Base-by-base conservation (phyloP, 768 basidiomycete species). In the Tylopilus sp. region DNA sequence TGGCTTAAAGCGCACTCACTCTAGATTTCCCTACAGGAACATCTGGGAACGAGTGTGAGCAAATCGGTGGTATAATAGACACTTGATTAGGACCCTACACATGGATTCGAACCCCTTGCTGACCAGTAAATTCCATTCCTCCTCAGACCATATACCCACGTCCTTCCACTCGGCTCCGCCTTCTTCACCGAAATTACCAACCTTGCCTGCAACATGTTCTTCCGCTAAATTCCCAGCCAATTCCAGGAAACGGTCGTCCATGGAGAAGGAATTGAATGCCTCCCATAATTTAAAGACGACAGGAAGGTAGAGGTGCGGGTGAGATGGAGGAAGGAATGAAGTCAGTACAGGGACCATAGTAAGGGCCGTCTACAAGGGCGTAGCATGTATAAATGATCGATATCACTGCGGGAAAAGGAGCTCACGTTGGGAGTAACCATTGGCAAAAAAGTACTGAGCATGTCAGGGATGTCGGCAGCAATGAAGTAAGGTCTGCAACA, bases 81-180 rank as follows among this genome's bases (percentile, higher is more conserved):
- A 38, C 24, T 34, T 19, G 28, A 9, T 48, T 31, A 33, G n/a
- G 26, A 45, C 37, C 66, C 40, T 69, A 87, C 89, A 85, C 84
- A 92, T 86, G 6, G 88, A 86, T 29, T 81, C 78, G 30, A 98
- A 73, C 14, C 89, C 87, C 67, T 94, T 95, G 31, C 85, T 84
- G 57, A 94, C 81, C 45, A 98, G 72, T 25, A 87, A 74, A 50
- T 83, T 82, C 85, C 92, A 98, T 69, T 98, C 85, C 38, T 81
- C 75, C 52, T 91, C 81, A 6, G 82, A 85, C 82, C 92, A 94
- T 50, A 98, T 94, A 13, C 95, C 95, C 31, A 98, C 80, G 59
- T 91, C 89, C 66, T 86, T 87, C 84, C 85, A 87, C 51, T 73
- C 71, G 9, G 83, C 79, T 34, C 78, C 77, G 45, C 79, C 81